Evolutionary conservation across 495 filamentous ascomycete species (phyloP).

Genomic region (Penicillium bovifimosum): DNA sequence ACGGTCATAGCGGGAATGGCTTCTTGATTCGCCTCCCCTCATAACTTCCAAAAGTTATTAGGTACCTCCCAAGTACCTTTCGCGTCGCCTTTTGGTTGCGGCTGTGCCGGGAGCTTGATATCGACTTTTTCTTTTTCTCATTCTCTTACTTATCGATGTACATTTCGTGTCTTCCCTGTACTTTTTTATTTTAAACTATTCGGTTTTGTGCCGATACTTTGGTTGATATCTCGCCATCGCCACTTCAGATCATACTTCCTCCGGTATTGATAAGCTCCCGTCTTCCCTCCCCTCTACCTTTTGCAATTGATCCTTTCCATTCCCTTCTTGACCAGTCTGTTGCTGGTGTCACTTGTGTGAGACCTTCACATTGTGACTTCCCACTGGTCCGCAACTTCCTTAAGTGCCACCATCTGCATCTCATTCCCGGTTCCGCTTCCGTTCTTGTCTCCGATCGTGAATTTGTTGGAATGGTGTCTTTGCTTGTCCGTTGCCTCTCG

Average conservation of each 20-base stretch:
- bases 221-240: not conserved
- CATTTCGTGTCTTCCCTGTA: slow-evolving; percentile 6
- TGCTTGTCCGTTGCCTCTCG: not conserved
- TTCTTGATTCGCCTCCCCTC: slow-evolving; percentile 16
- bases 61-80: slow-evolving; percentile 22
- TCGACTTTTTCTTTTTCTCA: not conserved
- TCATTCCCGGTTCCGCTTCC: not conserved
- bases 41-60: slow-evolving; percentile 14
- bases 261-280: slow-evolving; percentile 21
- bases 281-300: slow-evolving; percentile 19
- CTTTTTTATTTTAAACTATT: slow-evolving; percentile 6
- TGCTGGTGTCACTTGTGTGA: slow-evolving; percentile 27
- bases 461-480: slow-evolving; percentile 8
- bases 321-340: slow-evolving; percentile 11
- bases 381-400: slow-evolving; percentile 20
- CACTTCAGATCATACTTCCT: slow-evolving; percentile 9
- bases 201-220: not conserved
- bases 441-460: not conserved
- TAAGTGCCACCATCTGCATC: slow-evolving; percentile 15
- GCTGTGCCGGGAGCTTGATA: slow-evolving; percentile 1
- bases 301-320: slow-evolving; percentile 6
- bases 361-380: slow-evolving; percentile 11
- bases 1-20: slow-evolving; percentile 24
- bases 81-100: not conserved
- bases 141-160: not conserved